phyloP scores from a whole-genome alignment of 305 asterid species.

The Rubia tinctorum region DNA sequence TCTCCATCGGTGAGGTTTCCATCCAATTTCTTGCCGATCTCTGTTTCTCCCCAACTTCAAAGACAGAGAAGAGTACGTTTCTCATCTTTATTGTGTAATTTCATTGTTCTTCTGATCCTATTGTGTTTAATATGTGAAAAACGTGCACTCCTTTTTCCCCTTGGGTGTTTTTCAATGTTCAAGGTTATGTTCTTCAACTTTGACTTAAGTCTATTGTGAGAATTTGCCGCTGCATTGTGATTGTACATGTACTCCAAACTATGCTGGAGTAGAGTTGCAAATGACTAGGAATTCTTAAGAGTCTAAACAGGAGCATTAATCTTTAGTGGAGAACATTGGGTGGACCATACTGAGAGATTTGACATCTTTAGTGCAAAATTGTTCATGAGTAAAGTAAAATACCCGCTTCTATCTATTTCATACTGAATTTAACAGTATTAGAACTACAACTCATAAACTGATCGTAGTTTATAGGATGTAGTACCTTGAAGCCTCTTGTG shows the following conservation, averaged over 20 bases:
- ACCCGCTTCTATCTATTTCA: neutral
- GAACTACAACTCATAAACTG: neutral
- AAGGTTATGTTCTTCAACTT: neutral
- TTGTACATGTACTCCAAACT: too few species aligned
- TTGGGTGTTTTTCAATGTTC: too few species aligned
- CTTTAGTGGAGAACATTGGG: neutral
- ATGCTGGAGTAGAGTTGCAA: neutral
- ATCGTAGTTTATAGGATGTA: neutral
- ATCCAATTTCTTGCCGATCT: too few species aligned
- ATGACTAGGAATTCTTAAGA: neutral
- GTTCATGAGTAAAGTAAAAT: neutral
- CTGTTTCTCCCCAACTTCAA: too few species aligned
- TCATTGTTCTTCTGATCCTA: too few species aligned
- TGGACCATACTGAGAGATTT: neutral
- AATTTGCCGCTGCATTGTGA: neutral
- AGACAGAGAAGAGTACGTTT: too few species aligned
- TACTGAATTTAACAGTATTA: neutral
- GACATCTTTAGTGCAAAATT: neutral
- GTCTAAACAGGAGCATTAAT: neutral
- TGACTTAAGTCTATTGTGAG: neutral
- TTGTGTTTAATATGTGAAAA: too few species aligned
- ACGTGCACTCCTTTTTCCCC: too few species aligned
- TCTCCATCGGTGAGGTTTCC: too few species aligned
- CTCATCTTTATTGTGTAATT: too few species aligned
- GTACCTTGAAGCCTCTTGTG: constrained; percentile 51